phyloP scores from a whole-genome alignment of 2,329 filamentous ascomycete species.

The Monilinia fructicola region DNA sequence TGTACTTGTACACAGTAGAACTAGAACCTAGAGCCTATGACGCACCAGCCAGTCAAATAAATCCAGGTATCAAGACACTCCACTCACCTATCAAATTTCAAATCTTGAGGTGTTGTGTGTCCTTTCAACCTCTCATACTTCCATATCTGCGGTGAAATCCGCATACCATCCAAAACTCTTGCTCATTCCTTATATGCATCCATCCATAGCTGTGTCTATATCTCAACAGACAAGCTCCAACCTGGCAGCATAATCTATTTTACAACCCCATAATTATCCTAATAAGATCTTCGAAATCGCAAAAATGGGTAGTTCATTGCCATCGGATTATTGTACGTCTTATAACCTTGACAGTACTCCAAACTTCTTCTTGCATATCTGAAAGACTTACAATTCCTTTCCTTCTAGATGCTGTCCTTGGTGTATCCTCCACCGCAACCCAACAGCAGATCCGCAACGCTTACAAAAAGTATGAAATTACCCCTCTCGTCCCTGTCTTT shows the following conservation, averaged over 20 bases:
- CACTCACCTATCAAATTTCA: conserved; percentile 1
- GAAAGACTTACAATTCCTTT: conserved; percentile 19
- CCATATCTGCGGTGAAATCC: conserved; percentile 1
- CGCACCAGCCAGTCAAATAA: conserved; percentile 4
- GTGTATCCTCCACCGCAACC: conserved; percentile 70
- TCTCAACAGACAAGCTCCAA: too few species aligned
- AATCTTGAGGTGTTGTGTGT: conserved; percentile 21
- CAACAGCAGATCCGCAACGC: conserved; percentile 86
- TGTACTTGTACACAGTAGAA: too few species aligned
- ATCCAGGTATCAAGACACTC: conserved; percentile 3
- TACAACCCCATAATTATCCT: too few species aligned
- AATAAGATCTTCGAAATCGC: neutral
- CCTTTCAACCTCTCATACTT: neutral
- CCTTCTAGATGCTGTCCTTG: conserved; percentile 67
- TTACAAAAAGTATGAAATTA: conserved; percentile 71
- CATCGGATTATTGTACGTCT: conserved; percentile 45
- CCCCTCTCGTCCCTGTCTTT: neutral
- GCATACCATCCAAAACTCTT: neutral
- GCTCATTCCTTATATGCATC: neutral
- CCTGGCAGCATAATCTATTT: too few species aligned
- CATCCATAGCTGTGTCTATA: neutral
- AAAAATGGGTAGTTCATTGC: conserved; percentile 16
- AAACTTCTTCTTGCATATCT: neutral
- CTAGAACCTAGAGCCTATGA: neutral
- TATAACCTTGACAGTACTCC: neutral